phyloP scores from a whole-genome alignment of 2,329 filamentous ascomycete genomes.

The Verticillium albo-atrum region DNA sequence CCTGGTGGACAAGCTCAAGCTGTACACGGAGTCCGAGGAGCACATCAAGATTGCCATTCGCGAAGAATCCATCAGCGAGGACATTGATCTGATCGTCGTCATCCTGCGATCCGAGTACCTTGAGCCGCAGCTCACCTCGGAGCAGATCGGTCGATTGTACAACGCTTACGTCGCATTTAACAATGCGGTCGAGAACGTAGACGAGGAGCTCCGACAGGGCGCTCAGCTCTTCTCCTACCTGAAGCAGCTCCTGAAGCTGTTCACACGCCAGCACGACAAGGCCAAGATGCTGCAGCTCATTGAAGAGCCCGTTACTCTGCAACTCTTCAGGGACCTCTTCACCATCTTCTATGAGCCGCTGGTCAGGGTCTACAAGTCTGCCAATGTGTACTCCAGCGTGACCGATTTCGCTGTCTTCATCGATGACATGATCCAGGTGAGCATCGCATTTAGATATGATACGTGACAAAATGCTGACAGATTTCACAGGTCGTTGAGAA shows the following conservation, averaged over 20 bases:
- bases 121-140: conserved; percentile 62
- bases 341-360: conserved; percentile 99
- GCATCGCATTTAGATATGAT: background rate
- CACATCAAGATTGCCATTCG: conserved; percentile 69
- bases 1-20: conserved; percentile 75
- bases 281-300: conserved; percentile 94
- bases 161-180: conserved; percentile 98
- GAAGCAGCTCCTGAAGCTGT: conserved; percentile 90
- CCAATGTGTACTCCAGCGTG: conserved; percentile 95
- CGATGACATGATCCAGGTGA: conserved; percentile 75
- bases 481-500: conserved; percentile 49
- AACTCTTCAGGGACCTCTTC: conserved; percentile 91
- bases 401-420: conserved; percentile 93
- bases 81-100: conserved; percentile 80
- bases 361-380: conserved; percentile 95
- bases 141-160: conserved; percentile 80
- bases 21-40: conserved; percentile 73
- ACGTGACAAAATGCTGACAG: background rate
- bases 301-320: conserved; percentile 95
- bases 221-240: conserved; percentile 91
- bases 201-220: conserved; percentile 82
- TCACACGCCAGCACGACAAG: conserved; percentile 90
- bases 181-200: conserved; percentile 84
- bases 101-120: conserved; percentile 78
- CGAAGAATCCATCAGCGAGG: conserved; percentile 65